Percentiles rank a stretch among this genome's conserved stretches.
Conservation (phyloP, 768 basidiomycete genomes). For the Pholiota molesta region DNA sequence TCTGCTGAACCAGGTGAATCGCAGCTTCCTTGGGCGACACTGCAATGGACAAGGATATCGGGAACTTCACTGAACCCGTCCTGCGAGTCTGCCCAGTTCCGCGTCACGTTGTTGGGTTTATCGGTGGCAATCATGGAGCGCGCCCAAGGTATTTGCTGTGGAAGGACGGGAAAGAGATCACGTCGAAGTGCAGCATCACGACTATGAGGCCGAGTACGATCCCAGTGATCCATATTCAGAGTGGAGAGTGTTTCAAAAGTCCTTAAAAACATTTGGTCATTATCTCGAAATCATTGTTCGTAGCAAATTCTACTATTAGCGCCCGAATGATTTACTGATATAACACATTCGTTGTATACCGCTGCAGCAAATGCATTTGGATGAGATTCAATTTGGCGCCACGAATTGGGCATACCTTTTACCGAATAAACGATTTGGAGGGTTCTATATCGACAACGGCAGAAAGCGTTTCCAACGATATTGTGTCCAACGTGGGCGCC, state of each 20-base stretch:
- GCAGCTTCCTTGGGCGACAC: background rate
- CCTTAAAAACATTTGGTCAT: background rate
- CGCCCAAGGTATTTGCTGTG: conserved; percentile 14
- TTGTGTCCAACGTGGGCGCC: conserved; percentile 4
- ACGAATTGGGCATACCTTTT: conserved; percentile 41
- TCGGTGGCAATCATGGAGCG: conserved; percentile 14
- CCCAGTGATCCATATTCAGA: background rate
- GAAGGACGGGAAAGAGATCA: conserved; percentile 16
- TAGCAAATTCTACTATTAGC: background rate
- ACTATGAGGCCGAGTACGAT: background rate
- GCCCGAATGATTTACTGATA: background rate
- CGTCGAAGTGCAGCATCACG: conserved; percentile 10
- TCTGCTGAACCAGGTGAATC: background rate
- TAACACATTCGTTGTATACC: background rate
- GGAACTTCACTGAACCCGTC: background rate
- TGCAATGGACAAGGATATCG: background rate
- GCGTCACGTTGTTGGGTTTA: conserved; percentile 7
- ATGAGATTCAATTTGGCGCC: conserved; percentile 33
- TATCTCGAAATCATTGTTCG: conserved; percentile 8
- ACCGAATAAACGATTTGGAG: conserved; percentile 1
- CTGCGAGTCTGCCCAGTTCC: background rate
- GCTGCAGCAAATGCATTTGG: conserved; percentile 31
- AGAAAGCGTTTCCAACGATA: background rate
- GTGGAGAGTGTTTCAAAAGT: background rate
- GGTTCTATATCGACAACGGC: conserved; percentile 4